Evolutionary conservation across 371 early-diverging fungal species (phyloP), one percentile per base, ranked within the genome.

Genomic region (Mortierella sp.): DNA sequence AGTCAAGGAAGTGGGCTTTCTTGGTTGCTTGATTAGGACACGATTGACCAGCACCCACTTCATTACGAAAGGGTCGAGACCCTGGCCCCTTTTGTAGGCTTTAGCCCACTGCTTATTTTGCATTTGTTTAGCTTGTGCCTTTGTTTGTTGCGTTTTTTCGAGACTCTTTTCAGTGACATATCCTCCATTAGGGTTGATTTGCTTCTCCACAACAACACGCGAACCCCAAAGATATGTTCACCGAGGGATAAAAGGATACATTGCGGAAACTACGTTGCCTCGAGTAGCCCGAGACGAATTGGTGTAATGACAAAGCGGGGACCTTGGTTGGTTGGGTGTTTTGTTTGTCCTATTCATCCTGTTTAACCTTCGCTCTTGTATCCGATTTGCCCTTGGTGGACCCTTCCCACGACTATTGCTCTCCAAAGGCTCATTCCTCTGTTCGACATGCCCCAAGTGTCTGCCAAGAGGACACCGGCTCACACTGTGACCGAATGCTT

Each of bases 361-460:
- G n/a, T 55, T 53, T 55, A 55, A 16, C 55, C 55, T 31, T 55
- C 55, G 55, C 13, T 55, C 55, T 55, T 55, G 55, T 55, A 55
- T 55, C 55, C 55, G 55, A 55, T 55, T 55, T 55, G 55, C 55
- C 55, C 55, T 55, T 14, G 13, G 31, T 55, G 55, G 16, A 55
- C 55, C 55, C 55, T 55, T 55, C 55, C 55, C 55, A 55, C 55
- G 55, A 31, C 31, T 55, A 19, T 55, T 55, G 55, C 55, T 55
- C 55, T 55, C 55, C 29, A 29, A 29, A 29, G 10, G 55, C 55
- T 53, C 55, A 53, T 53, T 29, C 55, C 55, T 53, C 14, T 13
- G 48, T 48, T 7, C n/a, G 22, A 9, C 48, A 6, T 48, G 19
- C n/a, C n/a, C 22, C 47, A 22, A 19, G 14, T n/a, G 9, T 48